These are phyloP conservation scores for Candida ovalis DNA, from an alignment of 805 yeast species.

Conservation along the genomic window DNA sequence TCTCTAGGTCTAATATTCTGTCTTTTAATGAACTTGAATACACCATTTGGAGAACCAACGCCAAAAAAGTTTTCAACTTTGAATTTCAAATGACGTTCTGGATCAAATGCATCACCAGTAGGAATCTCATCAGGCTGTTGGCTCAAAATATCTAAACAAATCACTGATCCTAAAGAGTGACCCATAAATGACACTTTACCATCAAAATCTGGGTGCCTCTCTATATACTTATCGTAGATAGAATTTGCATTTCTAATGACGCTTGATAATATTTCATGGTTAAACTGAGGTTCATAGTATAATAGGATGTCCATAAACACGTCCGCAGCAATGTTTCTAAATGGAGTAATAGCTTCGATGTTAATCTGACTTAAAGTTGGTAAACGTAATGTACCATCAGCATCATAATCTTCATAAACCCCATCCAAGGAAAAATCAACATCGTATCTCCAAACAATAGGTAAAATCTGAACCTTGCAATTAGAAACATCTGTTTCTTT, in stretches of 20 bases:
- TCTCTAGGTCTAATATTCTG: constrained; percentile 49
- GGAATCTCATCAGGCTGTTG: constrained; percentile 38
- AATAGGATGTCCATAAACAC: constrained; percentile 80
- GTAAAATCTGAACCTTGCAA: constrained; percentile 76
- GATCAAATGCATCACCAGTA: constrained; percentile 26
- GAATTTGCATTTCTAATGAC: constrained; percentile 64
- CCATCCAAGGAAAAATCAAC: constrained; percentile 55
- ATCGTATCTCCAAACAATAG: constrained; percentile 87
- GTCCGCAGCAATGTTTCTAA: constrained; percentile 79
- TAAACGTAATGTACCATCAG: constrained; percentile 38
- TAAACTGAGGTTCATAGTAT: constrained; percentile 69
- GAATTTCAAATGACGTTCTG: constrained; percentile 50
- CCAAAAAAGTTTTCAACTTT: constrained; percentile 72
- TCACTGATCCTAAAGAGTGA: constrained; percentile 89
- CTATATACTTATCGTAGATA: constrained; percentile 53
- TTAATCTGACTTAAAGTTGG: constrained; percentile 72
- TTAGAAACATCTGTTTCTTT: constrained; percentile 29
- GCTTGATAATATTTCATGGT: constrained; percentile 53
- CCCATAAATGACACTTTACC: constrained; percentile 84
- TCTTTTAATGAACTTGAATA: constrained; percentile 71
- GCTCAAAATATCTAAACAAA: constrained; percentile 70
- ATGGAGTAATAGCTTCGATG: constrained; percentile 69
- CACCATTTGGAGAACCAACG: constrained; percentile 88
- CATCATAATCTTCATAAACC: constrained; percentile 33
- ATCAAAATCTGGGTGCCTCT: constrained; percentile 66